Evolutionary conservation across 2,329 filamentous ascomycete genomes (phyloP), one percentile per base, ranked within the genome.

Genomic region (Laburnicola sp.): DNA sequence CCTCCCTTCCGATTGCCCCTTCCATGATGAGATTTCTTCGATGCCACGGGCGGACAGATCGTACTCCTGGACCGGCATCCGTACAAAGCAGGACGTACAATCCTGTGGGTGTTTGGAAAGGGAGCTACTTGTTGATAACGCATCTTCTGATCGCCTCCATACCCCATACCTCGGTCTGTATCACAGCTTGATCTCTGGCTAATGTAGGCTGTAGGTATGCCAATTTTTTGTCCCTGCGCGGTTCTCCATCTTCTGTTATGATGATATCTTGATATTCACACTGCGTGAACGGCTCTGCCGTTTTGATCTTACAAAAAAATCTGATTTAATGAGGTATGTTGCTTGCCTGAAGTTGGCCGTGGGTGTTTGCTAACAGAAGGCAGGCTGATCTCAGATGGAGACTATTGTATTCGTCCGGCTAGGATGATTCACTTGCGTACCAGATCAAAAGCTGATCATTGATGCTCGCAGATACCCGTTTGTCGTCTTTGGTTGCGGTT

Each of bases 1-100:
- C 55, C 46, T 45, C 48, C 55, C 48, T 60, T 51, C 54, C 57
- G 59, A 45, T 36, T 39, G 44, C 53, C 49, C 65, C 56, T 59
- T 55, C 71, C 66, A 81, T 84, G 83, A 86, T 70, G 69, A 80
- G 80, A 86, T 78, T 75, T 71, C 68, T 81, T 26, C 82, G 82
- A 85, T 85, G 82, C 83, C 82, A 82, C 83, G 82, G 83, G 83
- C 83, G 83, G 83, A 84, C 83, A 85, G 79, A 86, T 75, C 66
- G 76, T 80, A 75, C 78, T 75, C 76, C 70, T 75, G 62, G 68
- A 68, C 72, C 69, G 69, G 68, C 78, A 78, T 75, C 76, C 79
- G 72, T 74, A 61, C 66, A 78, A 76, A 81, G 74, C 75, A 76
- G 77, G 76, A 43, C 81, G 80, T 86, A 85, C 83, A 85, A 85